These are phyloP conservation scores for Plasmopara viticola DNA, from an alignment of 352 stramenopile species.

Conservation along the genomic window DNA sequence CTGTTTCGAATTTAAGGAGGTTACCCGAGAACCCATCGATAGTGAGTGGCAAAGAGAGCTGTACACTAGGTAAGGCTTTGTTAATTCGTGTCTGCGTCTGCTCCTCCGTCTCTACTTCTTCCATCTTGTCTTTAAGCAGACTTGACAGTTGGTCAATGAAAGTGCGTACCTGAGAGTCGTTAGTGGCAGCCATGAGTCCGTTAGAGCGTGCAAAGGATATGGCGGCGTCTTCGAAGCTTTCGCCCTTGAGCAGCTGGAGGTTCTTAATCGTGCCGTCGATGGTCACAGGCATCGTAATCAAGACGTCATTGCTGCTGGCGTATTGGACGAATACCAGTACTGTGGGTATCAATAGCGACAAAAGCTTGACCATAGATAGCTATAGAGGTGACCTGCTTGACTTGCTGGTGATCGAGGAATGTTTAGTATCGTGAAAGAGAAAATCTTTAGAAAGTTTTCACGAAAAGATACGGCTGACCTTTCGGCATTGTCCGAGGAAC, in stretches of 20 bases:
- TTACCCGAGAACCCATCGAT: conserved; percentile 45
- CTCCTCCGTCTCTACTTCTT: conserved; percentile 34
- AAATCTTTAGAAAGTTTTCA: conserved; percentile 34
- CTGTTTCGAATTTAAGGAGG: conserved; percentile 56
- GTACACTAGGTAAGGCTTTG: conserved; percentile 28
- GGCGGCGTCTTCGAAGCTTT: conserved; percentile 60
- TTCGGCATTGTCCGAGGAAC: conserved; percentile 8
- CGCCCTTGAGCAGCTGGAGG: conserved; percentile 59
- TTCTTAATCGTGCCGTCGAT: conserved; percentile 56
- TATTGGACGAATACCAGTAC: conserved; percentile 29
- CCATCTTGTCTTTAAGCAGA: conserved; percentile 55
- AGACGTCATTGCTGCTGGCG: conserved; percentile 34
- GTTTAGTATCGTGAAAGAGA: conserved; percentile 1
- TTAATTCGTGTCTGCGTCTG: conserved; percentile 3
- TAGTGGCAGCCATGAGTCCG: conserved; percentile 41
- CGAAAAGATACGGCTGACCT: conserved; percentile 14
- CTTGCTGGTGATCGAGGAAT: conserved; percentile 11
- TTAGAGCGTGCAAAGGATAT: conserved; percentile 56
- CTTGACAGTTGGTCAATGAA: conserved; percentile 62
- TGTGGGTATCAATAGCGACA: conserved; percentile 23
- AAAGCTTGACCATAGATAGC: conserved; percentile 14
- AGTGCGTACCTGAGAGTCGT: conserved; percentile 42
- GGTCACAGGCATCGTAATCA: conserved; percentile 59
- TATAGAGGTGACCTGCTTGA: conserved; percentile 1
- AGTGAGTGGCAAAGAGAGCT: conserved; percentile 53